Base-by-base conservation (phyloP, 352 stramenopile species). In the Globisporangium nagaii region DNA sequence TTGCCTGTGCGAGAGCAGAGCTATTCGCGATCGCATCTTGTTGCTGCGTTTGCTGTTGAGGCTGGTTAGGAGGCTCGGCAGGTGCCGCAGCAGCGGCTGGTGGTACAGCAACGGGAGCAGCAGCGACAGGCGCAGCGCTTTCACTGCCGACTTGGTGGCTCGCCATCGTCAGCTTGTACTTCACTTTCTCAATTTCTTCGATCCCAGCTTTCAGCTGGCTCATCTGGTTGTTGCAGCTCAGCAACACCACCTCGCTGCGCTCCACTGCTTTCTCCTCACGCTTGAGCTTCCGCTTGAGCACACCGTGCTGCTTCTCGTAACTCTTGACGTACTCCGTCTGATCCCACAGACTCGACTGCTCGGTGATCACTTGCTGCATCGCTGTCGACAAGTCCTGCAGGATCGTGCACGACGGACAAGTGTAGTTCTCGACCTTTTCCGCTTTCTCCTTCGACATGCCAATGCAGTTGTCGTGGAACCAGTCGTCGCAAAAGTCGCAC, bases 341-440 rank as follows among this genome's bases (percentile, higher is more conserved):
- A 32, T 79, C 86, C 60, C 88, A 93, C 63, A 96, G 80, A 42
- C 79, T 95, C 9, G 63, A 66, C 39, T 95, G 76, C 32, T 83
- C 69, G 15, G 64, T 63, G 25, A 73, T 71, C 30, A 75, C 70
- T 31, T 72, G 69, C 1, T 72, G 53, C 12, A 95, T 62, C 56
- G 86, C 79, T 12, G 60, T 61, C 44, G 83, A 70, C 42, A 97
- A 87, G 13, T 96, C 79, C 55, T 91, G 76, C n/a, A 96, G 73
- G 48, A 96, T 88, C n/a, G 68, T 89, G 62, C 95, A 98, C 19
- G 90, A 95, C 27, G 96, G 79, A 59, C 95, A 98, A 0, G 93
- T 93, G 66, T 98, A 98, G 48, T 97, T 94, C 40, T 98, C 93
- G n/a, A 96, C 85, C 48, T 97, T 97, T 56, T 98, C 91, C 0